Conservation (phyloP, 495 filamentous ascomycete species). For the Beverwykella pulmonaria region DNA sequence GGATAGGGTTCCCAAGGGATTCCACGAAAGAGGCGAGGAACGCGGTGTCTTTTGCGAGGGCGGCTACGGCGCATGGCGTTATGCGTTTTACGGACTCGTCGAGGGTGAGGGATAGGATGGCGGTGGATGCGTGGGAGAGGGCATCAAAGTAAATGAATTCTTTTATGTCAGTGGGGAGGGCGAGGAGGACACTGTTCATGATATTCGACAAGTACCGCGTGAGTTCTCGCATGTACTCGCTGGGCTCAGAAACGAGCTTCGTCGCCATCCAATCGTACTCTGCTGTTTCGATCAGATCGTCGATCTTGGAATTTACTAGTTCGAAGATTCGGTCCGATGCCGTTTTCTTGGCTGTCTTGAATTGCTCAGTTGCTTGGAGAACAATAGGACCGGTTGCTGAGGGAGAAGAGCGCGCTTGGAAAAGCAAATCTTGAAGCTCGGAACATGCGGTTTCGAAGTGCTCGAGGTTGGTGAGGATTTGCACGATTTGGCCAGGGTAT, state of each 20-base stretch:
- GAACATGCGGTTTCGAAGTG: conserved; percentile 92
- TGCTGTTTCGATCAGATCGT: conserved; percentile 93
- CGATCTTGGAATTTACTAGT: conserved; percentile 97
- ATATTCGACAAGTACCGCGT: conserved; percentile 93
- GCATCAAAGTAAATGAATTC: conserved; percentile 98
- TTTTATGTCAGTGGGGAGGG: conserved; percentile 91
- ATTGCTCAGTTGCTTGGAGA: conserved; percentile 80
- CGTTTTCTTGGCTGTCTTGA: conserved; percentile 87
- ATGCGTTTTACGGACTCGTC: conserved; percentile 78
- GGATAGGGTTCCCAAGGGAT: conserved; percentile 73
- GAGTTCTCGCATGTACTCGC: conserved; percentile 90
- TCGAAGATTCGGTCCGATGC: conserved; percentile 98
- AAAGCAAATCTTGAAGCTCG: conserved; percentile 81
- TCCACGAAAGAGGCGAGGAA: conserved; percentile 85
- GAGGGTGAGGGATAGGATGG: conserved; percentile 84
- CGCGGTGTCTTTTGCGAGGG: conserved; percentile 78
- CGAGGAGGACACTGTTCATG: conserved; percentile 90
- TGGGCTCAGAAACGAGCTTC: conserved; percentile 66
- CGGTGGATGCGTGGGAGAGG: conserved; percentile 82
- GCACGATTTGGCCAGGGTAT: conserved; percentile 95
- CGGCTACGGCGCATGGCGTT: conserved; percentile 79
- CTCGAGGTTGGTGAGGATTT: conserved; percentile 96
- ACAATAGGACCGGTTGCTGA: conserved; percentile 73
- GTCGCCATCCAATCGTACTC: conserved; percentile 91
- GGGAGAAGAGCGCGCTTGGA: conserved; percentile 75